Percentiles rank a stretch among this genome's conserved stretches.
These are phyloP conservation scores for Hsuehochloa calcarea DNA, from an alignment of 176 grass and related monocot genomes.

Conservation along the genomic window DNA sequence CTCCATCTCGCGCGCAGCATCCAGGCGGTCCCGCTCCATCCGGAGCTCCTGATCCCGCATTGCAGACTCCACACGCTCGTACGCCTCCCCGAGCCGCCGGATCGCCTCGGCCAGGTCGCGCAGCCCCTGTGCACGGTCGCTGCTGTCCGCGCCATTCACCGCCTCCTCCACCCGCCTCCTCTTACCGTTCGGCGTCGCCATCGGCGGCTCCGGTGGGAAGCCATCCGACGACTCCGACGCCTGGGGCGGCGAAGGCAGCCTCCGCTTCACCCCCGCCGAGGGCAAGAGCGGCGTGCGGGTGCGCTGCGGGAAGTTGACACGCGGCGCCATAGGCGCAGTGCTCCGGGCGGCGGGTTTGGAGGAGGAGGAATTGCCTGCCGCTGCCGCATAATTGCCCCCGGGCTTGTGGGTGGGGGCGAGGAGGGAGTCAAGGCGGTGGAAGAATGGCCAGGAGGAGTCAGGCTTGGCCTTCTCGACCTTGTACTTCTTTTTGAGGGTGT, in stretches of 20 bases:
- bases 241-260: conserved; percentile 43
- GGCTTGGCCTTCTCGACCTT: conserved; percentile 81
- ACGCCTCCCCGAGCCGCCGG: conserved; percentile 65
- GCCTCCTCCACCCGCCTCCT: conserved; percentile 26
- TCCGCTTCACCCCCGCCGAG: conserved; percentile 33
- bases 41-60: conserved; percentile 73
- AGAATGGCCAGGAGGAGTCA: too few species aligned
- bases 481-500: conserved; percentile 99
- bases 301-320: conserved; percentile 70
- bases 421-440: too few species aligned
- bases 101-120: conserved; percentile 60
- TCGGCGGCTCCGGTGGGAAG: conserved; percentile 60
- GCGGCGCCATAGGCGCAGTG: conserved; percentile 35
- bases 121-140: conserved; percentile 41
- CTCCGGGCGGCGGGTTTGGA: conserved; percentile 29
- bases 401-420: conserved; percentile 24
- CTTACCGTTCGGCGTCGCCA: conserved; percentile 54
- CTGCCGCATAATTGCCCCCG: neutral
- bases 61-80: conserved; percentile 70
- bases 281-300: conserved; percentile 45
- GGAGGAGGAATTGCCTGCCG: neutral
- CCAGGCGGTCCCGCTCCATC: conserved; percentile 78
- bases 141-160: conserved; percentile 23
- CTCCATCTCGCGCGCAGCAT: conserved; percentile 58
- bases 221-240: conserved; percentile 62